Conservation (phyloP, 257 asterid species). For the Mentha longifolia region DNA sequence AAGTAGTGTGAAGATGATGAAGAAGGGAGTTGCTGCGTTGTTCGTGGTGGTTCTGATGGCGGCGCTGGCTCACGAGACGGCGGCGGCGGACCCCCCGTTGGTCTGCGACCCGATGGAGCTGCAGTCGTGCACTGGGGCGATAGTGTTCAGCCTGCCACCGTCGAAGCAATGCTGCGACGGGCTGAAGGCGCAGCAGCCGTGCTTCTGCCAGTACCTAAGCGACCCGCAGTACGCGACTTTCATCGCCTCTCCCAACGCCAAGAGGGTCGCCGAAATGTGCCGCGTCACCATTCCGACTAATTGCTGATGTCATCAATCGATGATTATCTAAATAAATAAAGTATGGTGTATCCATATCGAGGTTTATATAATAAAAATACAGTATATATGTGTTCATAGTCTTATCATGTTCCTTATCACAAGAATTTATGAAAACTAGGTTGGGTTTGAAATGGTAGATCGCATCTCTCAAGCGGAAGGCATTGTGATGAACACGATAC, state of each 20-base stretch:
- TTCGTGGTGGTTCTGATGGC: slow-evolving; percentile 25
- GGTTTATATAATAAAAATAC: background rate
- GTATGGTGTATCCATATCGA: background rate
- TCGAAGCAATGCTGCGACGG: slow-evolving; percentile 37
- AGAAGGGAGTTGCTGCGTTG: background rate
- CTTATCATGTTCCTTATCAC: background rate
- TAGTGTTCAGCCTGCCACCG: slow-evolving; percentile 23
- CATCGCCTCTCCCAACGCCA: slow-evolving; percentile 41
- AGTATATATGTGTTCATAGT: no score
- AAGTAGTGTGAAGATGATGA: slow-evolving; percentile 20
- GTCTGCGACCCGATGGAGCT: slow-evolving; percentile 35
- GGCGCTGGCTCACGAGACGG: slow-evolving; percentile 21
- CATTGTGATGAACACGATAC: slow-evolving; percentile 86
- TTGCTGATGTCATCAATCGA: background rate
- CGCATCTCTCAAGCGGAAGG: slow-evolving; percentile 76
- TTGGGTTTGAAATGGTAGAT: slow-evolving; percentile 96
- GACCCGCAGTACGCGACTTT: slow-evolving; percentile 9
- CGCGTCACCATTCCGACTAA: slow-evolving; percentile 23
- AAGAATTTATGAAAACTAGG: no score
- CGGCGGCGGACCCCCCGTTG: slow-evolving; percentile 29
- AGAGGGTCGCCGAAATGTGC: slow-evolving; percentile 33
- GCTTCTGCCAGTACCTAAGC: slow-evolving; percentile 42
- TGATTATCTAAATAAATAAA: background rate
- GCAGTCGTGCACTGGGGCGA: slow-evolving; percentile 18
- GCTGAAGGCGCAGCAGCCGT: slow-evolving; percentile 45